Conservation (phyloP, 1,284 basidiomycete species). For the Thecaphora frezii region DNA sequence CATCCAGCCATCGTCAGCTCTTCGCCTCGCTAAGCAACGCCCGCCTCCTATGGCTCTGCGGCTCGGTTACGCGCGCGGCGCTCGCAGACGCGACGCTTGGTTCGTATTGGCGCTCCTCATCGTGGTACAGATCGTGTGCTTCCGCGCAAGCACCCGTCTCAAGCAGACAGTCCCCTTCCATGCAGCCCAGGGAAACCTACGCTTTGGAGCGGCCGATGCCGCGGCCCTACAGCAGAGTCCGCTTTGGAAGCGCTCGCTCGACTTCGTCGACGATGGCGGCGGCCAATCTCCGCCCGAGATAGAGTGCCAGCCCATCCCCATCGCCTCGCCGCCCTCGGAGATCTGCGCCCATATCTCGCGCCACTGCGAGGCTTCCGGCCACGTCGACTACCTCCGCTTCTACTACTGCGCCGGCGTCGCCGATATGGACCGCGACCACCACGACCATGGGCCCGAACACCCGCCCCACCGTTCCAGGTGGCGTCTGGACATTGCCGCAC, state of each 20-base stretch:
- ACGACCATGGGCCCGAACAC: slow-evolving; percentile 5
- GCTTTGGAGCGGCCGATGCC: background rate
- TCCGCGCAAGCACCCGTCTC: slow-evolving; percentile 22
- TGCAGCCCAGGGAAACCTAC: background rate
- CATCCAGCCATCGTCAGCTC: no score
- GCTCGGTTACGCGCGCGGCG: no score
- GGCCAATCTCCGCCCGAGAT: background rate
- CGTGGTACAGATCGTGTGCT: slow-evolving; percentile 38
- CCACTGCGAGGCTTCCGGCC: slow-evolving; percentile 39
- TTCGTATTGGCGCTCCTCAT: slow-evolving; percentile 35
- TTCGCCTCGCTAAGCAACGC: background rate
- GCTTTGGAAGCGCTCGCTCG: slow-evolving; percentile 1
- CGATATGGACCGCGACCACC: slow-evolving; percentile 5
- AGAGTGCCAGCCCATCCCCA: slow-evolving; percentile 33
- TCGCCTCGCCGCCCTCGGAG: slow-evolving; percentile 13
- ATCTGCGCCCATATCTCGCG: slow-evolving; percentile 40
- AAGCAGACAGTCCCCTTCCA: slow-evolving; percentile 1
- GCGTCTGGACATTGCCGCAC: slow-evolving; percentile 17
- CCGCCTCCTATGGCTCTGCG: background rate
- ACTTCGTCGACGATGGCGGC: background rate
- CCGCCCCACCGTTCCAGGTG: slow-evolving; percentile 3
- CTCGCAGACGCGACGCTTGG: slow-evolving; percentile 28
- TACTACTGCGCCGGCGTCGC: slow-evolving; percentile 49
- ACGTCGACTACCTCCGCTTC: slow-evolving; percentile 45
- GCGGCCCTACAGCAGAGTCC: background rate